Base-by-base conservation (phyloP, 371 early-diverging fungal species). In the Actinomortierella ambigua region DNA sequence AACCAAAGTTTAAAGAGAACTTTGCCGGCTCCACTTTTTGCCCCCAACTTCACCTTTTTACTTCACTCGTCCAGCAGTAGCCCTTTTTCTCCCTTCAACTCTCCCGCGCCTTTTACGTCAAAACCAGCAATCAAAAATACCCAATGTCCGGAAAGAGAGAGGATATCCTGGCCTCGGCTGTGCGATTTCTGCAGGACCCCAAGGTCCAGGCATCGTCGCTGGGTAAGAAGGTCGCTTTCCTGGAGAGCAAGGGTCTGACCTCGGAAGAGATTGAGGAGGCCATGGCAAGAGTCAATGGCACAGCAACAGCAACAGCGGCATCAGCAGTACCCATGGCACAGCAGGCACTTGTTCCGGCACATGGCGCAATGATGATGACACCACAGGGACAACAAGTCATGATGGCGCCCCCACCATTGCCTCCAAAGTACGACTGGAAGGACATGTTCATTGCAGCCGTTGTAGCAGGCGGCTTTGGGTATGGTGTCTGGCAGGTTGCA, bases 161-260 rank as follows among this genome's bases (percentile, higher is more conserved):
- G 77, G 96, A 96, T 53, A 81, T 95, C 41, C 82, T 98, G 65
- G 80, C 82, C 24, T 86, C 89, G 2, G 99, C 99, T 3, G 92
- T 96, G 58, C 90, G 91, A 41, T 98, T 98, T 77, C 85, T 98
- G 39, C 76, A 81, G 39, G 97, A 98, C 77, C 93, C 97, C 47
- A 94, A 96, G 75, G 97, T 97, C 8, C 91, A 92, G 75, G 79
- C 88, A 2, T 88, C 94, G 15, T 84, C 97, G 8, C 79, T 97
- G 43, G 91, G 93, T 42, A 96, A 96, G 69, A 90, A 93, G 59
- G 83, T 96, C 17, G 88, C 96, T 27, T 98, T 98, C 70, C 85
- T 98, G 42, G 95, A 97, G 73, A 87, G 91, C 40, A 98, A 98
- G 81, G 98, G 98, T 1, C 81, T 98, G 70, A 93, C 94, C 18